These are phyloP conservation scores for Cynanchum wilfordii DNA, from an alignment of 257 asterid species.

Conservation along the genomic window DNA sequence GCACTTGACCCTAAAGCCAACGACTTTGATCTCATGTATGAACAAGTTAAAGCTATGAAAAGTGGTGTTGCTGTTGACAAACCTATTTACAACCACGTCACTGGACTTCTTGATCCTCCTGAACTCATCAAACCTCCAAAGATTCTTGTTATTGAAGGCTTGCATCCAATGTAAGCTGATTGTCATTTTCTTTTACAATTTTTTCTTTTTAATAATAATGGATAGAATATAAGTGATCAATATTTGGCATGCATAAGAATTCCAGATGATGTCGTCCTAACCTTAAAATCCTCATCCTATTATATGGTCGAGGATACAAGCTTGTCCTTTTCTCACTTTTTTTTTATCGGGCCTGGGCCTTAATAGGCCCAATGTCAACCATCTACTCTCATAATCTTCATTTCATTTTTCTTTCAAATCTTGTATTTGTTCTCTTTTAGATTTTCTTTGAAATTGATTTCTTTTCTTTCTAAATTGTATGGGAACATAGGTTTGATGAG, in stretches of 20 bases:
- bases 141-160: conserved; percentile 93
- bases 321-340: background rate
- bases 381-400: background rate
- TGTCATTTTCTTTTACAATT: background rate
- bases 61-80: conserved; percentile 64
- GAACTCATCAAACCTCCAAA: conserved; percentile 86
- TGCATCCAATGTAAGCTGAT: conserved; percentile 91
- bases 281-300: conserved; percentile 2
- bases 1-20: conserved; percentile 94
- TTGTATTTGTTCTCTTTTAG: background rate
- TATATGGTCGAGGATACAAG: conserved; percentile 19
- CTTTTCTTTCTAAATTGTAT: background rate
- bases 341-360: conserved; percentile 11
- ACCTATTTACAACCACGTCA: conserved; percentile 87
- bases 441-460: too few relatives aligned
- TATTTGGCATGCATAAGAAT: background rate
- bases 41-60: conserved; percentile 82
- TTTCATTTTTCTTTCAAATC: background rate
- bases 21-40: conserved; percentile 84
- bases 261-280: conserved; percentile 10
- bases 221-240: background rate
- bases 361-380: background rate
- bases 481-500: conserved; percentile 57
- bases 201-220: too few relatives aligned
- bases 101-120: conserved; percentile 86